A percentile compares a stretch with the other conserved stretches of the same genome.
Conservation (phyloP, 1,284 basidiomycete species). For the Hymenochaete sp. region DNA sequence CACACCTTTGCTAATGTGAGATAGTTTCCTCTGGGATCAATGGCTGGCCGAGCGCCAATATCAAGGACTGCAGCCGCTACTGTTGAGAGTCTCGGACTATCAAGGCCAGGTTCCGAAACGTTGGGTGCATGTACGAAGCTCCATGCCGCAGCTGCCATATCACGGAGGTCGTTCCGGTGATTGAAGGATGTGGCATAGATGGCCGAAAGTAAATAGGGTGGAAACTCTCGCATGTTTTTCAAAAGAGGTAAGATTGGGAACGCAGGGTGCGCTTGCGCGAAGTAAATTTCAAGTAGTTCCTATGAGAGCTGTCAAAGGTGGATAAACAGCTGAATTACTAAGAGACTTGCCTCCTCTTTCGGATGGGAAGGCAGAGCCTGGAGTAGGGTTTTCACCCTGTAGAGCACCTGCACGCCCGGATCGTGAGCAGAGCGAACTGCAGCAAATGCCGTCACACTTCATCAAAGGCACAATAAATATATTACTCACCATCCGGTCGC, state of each 20-base stretch:
- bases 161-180: slow-evolving; percentile 2
- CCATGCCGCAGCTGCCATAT: slow-evolving; percentile 7
- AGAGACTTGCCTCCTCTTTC: slow-evolving; percentile 5
- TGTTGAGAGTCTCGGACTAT: slow-evolving; percentile 15
- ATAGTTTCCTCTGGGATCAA: slow-evolving; percentile 20
- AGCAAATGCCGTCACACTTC: background rate
- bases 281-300: slow-evolving; percentile 17
- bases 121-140: slow-evolving; percentile 8
- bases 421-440: slow-evolving; percentile 3
- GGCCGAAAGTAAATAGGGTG: slow-evolving; percentile 6
- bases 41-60: slow-evolving; percentile 19
- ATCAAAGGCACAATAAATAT: background rate
- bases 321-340: too few species aligned
- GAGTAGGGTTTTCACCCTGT: slow-evolving; percentile 3
- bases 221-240: slow-evolving; percentile 9
- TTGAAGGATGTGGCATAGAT: slow-evolving; percentile 9
- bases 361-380: slow-evolving; percentile 2
- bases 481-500: slow-evolving; percentile 6
- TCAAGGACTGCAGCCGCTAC: slow-evolving; percentile 21
- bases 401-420: slow-evolving; percentile 7
- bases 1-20: slow-evolving; percentile 20
- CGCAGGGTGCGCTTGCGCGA: slow-evolving; percentile 19
- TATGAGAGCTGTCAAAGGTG: slow-evolving; percentile 17
- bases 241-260: slow-evolving; percentile 19
- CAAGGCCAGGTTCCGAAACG: slow-evolving; percentile 2